Conservation (phyloP, 2,329 filamentous ascomycete genomes). For the Cladobotryum mycophilum region DNA sequence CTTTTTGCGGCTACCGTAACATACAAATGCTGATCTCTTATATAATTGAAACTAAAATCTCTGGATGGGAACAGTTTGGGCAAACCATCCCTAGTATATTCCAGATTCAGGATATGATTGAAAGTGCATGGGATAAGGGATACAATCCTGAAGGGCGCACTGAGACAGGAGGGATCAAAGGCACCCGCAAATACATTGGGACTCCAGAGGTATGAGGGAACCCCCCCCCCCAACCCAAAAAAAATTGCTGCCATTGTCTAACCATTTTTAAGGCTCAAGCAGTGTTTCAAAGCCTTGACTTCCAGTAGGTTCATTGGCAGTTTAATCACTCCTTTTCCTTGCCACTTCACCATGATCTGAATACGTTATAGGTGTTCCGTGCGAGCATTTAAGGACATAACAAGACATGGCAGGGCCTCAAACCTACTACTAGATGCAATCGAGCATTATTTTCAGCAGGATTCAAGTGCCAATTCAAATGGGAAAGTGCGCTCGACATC, state of each 20-base stretch:
- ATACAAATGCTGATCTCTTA: constrained; percentile 88
- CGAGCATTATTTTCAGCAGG: constrained; percentile 67
- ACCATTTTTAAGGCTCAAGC: constrained; percentile 63
- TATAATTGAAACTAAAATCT: constrained; percentile 53
- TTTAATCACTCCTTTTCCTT: not conserved
- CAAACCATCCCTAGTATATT: constrained; percentile 67
- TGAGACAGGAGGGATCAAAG: constrained; percentile 80
- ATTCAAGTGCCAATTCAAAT: constrained; percentile 32
- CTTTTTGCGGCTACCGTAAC: constrained; percentile 92
- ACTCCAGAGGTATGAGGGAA: constrained; percentile 65
- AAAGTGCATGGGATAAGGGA: constrained; percentile 79
- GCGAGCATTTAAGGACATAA: constrained; percentile 48
- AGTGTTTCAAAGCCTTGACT: constrained; percentile 62
- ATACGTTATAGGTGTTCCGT: constrained; percentile 48
- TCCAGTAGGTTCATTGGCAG: constrained; percentile 45
- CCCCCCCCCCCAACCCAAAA: no score
- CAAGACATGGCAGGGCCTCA: constrained; percentile 36
- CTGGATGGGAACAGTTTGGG: constrained; percentile 55
- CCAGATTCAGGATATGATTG: constrained; percentile 78
- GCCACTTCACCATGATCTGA: not conserved
- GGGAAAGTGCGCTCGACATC: constrained; percentile 63
- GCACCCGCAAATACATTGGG: constrained; percentile 93
- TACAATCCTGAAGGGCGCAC: constrained; percentile 67
- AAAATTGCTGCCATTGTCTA: not conserved
- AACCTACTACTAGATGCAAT: constrained; percentile 59